Base-by-base conservation (phyloP, 2,329 filamentous ascomycete genomes). In the Aspergillus hiratsukae region DNA sequence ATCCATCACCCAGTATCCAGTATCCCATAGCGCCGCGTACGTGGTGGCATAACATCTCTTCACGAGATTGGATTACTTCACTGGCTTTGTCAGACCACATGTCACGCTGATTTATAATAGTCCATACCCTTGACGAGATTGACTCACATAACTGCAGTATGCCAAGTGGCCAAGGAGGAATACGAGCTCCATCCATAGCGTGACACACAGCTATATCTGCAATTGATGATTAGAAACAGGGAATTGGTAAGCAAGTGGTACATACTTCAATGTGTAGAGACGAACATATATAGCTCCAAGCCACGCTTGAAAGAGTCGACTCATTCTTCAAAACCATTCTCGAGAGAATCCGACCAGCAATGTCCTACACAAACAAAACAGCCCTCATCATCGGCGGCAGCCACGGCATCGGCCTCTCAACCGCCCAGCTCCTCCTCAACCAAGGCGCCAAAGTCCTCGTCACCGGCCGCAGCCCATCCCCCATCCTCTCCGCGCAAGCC, bases 361-460 rank as follows among this genome's bases (percentile, higher is more conserved):
- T 37, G n/a, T 37, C 41, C 2, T 52, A 58, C 45, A 10, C 49
- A 1, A 31, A 37, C 56, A 60, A 46, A 31, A 56, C 40, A 45
- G 56, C 48, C 14, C 19, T 60, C 27, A 48, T 60, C 10, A 48
- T 60, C 25, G 58, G 58, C 6, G 58, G 56, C 28, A 60, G 48
- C n/a, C 58, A 60, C 40, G 58, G 58, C 6, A 60, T 60, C 21
- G 56, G 58, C 17, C 56, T 58, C n/a, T 46, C 56, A 28, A 58
- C 58, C 1, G 56, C 56, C 10, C 51, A 60, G 19, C 48, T 60
- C 21, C 58, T 60, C 17, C 17, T 52, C 3, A 11, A 52, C 14
- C n/a, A 48, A 1, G 56, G 51, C 17, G 45, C 53, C 23, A 23
- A 56, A 41, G 58, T 60, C 41, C 52, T 60, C 29, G 40, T 60